Evolutionary conservation across 805 yeast genomes (phyloP).

Genomic region (Wickerhamomyces queroliae): DNA sequence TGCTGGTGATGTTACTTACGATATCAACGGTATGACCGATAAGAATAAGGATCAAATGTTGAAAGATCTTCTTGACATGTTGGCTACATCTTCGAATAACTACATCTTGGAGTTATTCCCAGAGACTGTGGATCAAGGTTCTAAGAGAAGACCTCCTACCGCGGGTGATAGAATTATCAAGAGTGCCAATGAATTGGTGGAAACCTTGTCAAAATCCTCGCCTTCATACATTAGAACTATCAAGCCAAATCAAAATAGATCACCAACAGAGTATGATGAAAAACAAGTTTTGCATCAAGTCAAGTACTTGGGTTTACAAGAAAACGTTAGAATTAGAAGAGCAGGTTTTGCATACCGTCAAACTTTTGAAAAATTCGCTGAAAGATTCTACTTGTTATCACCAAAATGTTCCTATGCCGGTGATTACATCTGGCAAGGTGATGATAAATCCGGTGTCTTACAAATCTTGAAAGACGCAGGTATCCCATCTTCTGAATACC

Average conservation of each 20-base stretch:
- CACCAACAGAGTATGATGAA: constrained; percentile 84
- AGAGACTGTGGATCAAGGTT: constrained; percentile 55
- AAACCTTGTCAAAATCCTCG: constrained; percentile 81
- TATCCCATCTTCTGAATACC: constrained; percentile 78
- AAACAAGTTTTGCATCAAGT: constrained; percentile 92
- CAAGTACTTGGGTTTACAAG: constrained; percentile 92
- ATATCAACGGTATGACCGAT: constrained; percentile 86
- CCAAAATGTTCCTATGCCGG: constrained; percentile 91
- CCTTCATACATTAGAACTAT: constrained; percentile 97
- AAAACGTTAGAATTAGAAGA: constrained; percentile 94
- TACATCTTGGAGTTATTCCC: constrained; percentile 63
- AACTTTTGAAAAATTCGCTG: constrained; percentile 92
- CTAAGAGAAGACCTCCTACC: constrained; percentile 85
- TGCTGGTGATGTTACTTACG: constrained; percentile 98
- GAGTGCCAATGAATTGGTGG: constrained; percentile 87
- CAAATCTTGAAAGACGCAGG: constrained; percentile 52
- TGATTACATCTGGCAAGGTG: constrained; percentile 62
- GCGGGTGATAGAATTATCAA: constrained; percentile 92
- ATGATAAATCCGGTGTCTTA: constrained; percentile 45
- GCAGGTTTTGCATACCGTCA: constrained; percentile 99
- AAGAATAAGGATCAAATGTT: constrained; percentile 93
- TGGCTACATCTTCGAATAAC: constrained; percentile 62
- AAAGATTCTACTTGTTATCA: constrained; percentile 84
- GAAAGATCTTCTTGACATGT: constrained; percentile 77
- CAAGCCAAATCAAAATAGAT: constrained; percentile 91